These are phyloP conservation scores for Lichtheimia ramosa DNA, from an alignment of 371 early-diverging fungal genomes.

Conservation along the genomic window DNA sequence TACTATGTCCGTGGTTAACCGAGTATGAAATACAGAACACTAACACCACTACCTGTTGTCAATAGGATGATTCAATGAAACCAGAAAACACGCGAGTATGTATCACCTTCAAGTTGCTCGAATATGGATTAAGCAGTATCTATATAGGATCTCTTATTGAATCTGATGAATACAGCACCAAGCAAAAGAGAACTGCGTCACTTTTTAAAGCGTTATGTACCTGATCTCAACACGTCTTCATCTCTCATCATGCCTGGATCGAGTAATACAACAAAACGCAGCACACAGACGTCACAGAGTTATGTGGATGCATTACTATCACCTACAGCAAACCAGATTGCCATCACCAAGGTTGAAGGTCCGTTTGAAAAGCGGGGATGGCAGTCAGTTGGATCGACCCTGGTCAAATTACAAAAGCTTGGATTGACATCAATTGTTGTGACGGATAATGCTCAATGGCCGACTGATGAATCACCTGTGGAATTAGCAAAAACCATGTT, in stretches of 20 bases:
- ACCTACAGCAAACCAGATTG: slow-evolving; percentile 52
- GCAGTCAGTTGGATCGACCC: slow-evolving; percentile 53
- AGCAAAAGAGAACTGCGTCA: slow-evolving; percentile 78
- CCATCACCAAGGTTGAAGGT: slow-evolving; percentile 62
- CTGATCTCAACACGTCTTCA: slow-evolving; percentile 27
- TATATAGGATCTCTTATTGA: slow-evolving; percentile 50
- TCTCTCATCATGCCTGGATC: slow-evolving; percentile 1
- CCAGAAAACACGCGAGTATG: slow-evolving; percentile 12
- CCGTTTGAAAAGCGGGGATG: slow-evolving; percentile 56
- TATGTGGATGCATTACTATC: slow-evolving; percentile 52
- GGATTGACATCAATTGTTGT: slow-evolving; percentile 75
- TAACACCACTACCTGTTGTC: not conserved
- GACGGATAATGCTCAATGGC: slow-evolving; percentile 58
- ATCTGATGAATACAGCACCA: slow-evolving; percentile 67
- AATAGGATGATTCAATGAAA: slow-evolving; percentile 3
- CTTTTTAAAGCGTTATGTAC: slow-evolving; percentile 67
- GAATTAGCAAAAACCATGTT: slow-evolving; percentile 50
- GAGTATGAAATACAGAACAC: not conserved
- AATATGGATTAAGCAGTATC: not conserved
- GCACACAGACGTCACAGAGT: slow-evolving; percentile 33
- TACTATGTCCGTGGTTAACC: too few species aligned
- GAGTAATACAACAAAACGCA: slow-evolving; percentile 3
- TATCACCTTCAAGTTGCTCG: not conserved
- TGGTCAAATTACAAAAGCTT: slow-evolving; percentile 69
- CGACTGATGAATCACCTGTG: slow-evolving; percentile 23